phyloP scores from a whole-genome alignment of 768 basidiomycete species.

The Rhizopogon vulgaris region DNA sequence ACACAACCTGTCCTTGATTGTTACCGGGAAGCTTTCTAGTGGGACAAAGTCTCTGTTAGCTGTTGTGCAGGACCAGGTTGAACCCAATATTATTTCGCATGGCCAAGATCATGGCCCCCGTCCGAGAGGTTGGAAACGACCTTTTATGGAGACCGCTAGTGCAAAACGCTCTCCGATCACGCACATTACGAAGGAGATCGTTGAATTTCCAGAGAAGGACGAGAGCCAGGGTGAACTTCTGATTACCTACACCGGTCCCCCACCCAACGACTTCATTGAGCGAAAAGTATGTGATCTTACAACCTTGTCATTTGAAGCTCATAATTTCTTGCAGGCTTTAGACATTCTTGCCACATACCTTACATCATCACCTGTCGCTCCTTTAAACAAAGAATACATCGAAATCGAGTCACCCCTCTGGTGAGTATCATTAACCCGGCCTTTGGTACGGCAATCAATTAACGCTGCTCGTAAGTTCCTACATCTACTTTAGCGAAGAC shows the following conservation, averaged over 20 bases:
- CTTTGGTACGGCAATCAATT: background rate
- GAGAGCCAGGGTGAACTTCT: slow-evolving; percentile 89
- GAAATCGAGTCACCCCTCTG: slow-evolving; percentile 89
- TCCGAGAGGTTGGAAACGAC: slow-evolving; percentile 85
- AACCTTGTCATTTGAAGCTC: background rate
- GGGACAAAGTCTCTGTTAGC: slow-evolving; percentile 72
- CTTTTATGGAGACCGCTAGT: slow-evolving; percentile 86
- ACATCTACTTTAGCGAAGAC: slow-evolving; percentile 80
- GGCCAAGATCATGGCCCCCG: slow-evolving; percentile 62
- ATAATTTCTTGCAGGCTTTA: slow-evolving; percentile 48
- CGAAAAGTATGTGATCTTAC: slow-evolving; percentile 44
- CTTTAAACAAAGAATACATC: slow-evolving; percentile 85
- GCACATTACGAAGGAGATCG: slow-evolving; percentile 49
- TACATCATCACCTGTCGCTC: slow-evolving; percentile 77
- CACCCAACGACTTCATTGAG: slow-evolving; percentile 63
- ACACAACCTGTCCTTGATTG: slow-evolving; percentile 86
- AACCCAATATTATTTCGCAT: slow-evolving; percentile 75
- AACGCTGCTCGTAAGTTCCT: slow-evolving; percentile 46
- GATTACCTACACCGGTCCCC: slow-evolving; percentile 75
- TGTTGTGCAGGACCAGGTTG: slow-evolving; percentile 77
- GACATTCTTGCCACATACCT: slow-evolving; percentile 85
- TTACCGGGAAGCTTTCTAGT: slow-evolving; percentile 78
- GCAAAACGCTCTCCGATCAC: slow-evolving; percentile 50
- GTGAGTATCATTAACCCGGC: slow-evolving; percentile 32
- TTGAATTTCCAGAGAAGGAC: slow-evolving; percentile 96